Evolutionary conservation across 371 early-diverging fungal genomes (phyloP), one percentile per base, ranked within the genome.

Genomic region (Mucor mucedo): DNA sequence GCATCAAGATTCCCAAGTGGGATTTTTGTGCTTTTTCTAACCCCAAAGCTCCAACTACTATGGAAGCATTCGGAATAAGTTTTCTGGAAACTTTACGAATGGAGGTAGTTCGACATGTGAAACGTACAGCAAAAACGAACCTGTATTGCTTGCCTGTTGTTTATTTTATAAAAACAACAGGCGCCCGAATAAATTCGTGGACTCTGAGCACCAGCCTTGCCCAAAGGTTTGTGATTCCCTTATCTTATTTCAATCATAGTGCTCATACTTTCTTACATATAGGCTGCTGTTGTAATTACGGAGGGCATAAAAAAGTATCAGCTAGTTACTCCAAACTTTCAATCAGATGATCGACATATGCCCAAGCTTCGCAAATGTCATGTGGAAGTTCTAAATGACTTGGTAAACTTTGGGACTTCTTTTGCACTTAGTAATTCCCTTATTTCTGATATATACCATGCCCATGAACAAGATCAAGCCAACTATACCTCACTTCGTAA

Each of bases 1-100:
- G 41, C 41, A 41, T 41, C 41, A 41, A 41, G 41, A 41, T 41
- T 9, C 41, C 41, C 41, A 41, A 41, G 41, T 41, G 41, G 14
- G 21, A 41, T 41, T 41, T 41, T 41, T 41, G 41, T 41, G 41
- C 8, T 41, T 41, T 14, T 41, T 41, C 41, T 41, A 41, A 5
- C 41, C 41, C 41, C 41, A 41, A 41, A 41, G 14, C 41, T 41
- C 7, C 41, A 41, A 41, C 14, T 41, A 41, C 41, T 41, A 41
- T 41, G 5, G 14, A 41, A 11, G 14, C 41, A 41, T 41, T 41
- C 41, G 41, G 14, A 21, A 41, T 41, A 41, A 41, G 41, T 41
- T 41, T 41, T 41, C 41, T 41, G 41, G 41, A 41, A 41, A 41
- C 41, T 41, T 41, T 41, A 41, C 14, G 41, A 41, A 41, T 41